phyloP scores from a whole-genome alignment of 1,284 basidiomycete genomes.

The Termitomyces sp. region DNA sequence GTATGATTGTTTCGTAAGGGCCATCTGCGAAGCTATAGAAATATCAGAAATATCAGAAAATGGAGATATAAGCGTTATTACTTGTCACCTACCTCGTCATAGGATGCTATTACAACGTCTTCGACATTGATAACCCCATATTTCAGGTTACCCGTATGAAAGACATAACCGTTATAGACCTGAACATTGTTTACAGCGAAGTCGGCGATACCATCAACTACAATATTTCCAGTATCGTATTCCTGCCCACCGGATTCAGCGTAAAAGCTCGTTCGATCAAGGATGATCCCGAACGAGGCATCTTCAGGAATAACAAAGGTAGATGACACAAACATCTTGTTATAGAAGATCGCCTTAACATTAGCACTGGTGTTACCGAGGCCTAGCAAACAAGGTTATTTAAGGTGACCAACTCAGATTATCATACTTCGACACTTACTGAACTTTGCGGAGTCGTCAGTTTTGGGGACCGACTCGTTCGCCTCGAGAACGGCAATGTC shows the following conservation, averaged over 20 bases:
- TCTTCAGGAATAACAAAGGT: constrained; percentile 63
- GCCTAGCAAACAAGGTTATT: constrained; percentile 34
- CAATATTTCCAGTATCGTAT: constrained; percentile 91
- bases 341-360: constrained; percentile 85
- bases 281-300: constrained; percentile 77
- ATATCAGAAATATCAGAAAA: constrained; percentile 9
- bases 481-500: constrained; percentile 87
- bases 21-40: constrained; percentile 79
- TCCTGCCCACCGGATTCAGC: constrained; percentile 98
- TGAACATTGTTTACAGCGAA: constrained; percentile 95
- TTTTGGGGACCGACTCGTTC: constrained; percentile 81
- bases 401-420: constrained; percentile 1
- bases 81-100: constrained; percentile 49
- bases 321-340: constrained; percentile 71
- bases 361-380: constrained; percentile 72
- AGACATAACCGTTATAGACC: constrained; percentile 51
- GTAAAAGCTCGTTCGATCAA: constrained; percentile 97
- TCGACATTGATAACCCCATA: constrained; percentile 40
- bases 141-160: constrained; percentile 88
- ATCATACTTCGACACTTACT: constrained; percentile 41
- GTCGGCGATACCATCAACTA: constrained; percentile 88
- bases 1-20: constrained; percentile 98
- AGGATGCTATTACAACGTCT: constrained; percentile 47
- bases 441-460: constrained; percentile 90
- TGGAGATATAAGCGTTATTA: constrained; percentile 29